Base-by-base conservation (phyloP, 2,329 filamentous ascomycete genomes). In the Sporothrix sp. region DNA sequence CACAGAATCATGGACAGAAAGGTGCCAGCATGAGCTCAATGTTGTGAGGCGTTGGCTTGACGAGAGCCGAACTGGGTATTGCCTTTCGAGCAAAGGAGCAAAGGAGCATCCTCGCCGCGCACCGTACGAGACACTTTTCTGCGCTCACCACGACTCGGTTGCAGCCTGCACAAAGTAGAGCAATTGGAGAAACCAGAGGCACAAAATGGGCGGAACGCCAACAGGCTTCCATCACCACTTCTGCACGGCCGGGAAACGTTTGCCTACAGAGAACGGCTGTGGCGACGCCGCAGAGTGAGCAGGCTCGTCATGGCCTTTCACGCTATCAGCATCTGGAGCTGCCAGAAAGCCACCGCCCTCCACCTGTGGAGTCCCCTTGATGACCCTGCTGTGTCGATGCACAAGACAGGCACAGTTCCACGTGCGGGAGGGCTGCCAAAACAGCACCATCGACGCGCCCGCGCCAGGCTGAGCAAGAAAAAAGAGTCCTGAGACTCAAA, bases 401-500 rank as follows among this genome's bases (percentile, higher is more conserved):
- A 43, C 9, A 43, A 33, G 14, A 27, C 40, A 43, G 40, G 40
- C 27, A 43, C 40, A 43, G 20, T 27, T 43, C 40, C 40, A 43
- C 40, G 20, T 30, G 40, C 40, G 27, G 4, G 28, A n/a, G n/a
- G n/a, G n/a, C 40, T n/a, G 27, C 20, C 40, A 32, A 43, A 32
- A 32, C n/a, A 21, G 27, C 28, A 43, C 40, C 14, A 28, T 14
- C 39, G n/a, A 21, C 10, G 18, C 40, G 27, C 40, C 40, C 35
- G 25, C 28, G 32, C 20, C 30, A 45, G 18, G 20, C 20, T 45
- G 20, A 16, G 32, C 9, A 35, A 36, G 32, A 48, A 46, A 48
- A 48, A 39, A 28, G 25, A n/a, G 45, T 48, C 45, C 45, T 48
- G 45, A 48, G 45, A 48, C 45, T 33, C 23, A 30, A 48, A 48